Conservation (phyloP, 768 basidiomycete species). For the Mycena galericulata region DNA sequence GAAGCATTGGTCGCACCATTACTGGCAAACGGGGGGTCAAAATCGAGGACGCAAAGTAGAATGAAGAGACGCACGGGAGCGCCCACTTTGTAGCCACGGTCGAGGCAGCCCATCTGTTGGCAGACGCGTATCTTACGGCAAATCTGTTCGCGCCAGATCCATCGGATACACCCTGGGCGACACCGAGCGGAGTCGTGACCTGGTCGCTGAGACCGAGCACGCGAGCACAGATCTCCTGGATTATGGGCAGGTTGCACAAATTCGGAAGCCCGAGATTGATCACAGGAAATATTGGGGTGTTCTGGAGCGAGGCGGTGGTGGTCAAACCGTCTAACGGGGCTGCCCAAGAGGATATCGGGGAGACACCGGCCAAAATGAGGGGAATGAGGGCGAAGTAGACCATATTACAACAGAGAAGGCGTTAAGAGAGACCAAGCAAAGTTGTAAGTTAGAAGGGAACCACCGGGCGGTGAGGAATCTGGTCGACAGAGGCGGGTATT, state of each 20-base stretch:
- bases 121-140: slow-evolving; percentile 74
- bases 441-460: background rate
- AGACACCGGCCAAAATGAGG: slow-evolving; percentile 51
- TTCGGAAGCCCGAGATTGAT: slow-evolving; percentile 50
- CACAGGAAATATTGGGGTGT: slow-evolving; percentile 48
- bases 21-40: slow-evolving; percentile 50
- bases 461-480: slow-evolving; percentile 13
- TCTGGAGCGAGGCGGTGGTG: slow-evolving; percentile 25
- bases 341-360: slow-evolving; percentile 50
- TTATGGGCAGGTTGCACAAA: slow-evolving; percentile 60
- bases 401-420: slow-evolving; percentile 18
- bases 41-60: slow-evolving; percentile 14
- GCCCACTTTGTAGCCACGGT: slow-evolving; percentile 65
- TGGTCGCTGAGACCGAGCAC: slow-evolving; percentile 21
- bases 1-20: slow-evolving; percentile 63
- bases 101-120: slow-evolving; percentile 71
- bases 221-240: slow-evolving; percentile 42
- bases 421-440: slow-evolving; percentile 21
- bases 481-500: slow-evolving; percentile 7
- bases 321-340: slow-evolving; percentile 32
- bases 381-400: slow-evolving; percentile 38
- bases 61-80: slow-evolving; percentile 64
- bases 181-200: slow-evolving; percentile 65
- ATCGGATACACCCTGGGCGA: slow-evolving; percentile 64
- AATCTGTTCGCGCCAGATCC: slow-evolving; percentile 66